These are phyloP conservation scores for Gigaspora rosea DNA, from an alignment of 192 early-diverging fungal species.

Conservation along the genomic window DNA sequence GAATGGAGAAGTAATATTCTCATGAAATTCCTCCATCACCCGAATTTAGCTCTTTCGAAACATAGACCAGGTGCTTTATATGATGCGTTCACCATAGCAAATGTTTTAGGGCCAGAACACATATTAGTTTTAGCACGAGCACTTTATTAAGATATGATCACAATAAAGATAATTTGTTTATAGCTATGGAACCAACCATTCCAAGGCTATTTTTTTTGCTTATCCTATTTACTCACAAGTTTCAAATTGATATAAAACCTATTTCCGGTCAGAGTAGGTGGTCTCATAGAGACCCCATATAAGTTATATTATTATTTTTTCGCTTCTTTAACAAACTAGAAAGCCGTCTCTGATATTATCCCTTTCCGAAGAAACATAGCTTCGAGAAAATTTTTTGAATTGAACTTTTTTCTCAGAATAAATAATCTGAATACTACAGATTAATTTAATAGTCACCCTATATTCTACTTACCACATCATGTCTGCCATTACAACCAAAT, in stretches of 20 bases:
- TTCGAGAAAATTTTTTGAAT: not conserved
- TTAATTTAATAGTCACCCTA: not conserved
- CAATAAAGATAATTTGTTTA: not conserved
- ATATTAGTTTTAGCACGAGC: too few species aligned
- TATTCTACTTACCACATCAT: constrained; percentile 15
- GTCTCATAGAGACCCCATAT: not conserved
- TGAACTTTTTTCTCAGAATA: not conserved
- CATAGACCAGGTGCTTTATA: too few species aligned
- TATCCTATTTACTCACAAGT: not conserved
- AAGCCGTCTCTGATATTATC: not conserved
- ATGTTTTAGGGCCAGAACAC: too few species aligned
- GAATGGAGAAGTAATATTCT: too few species aligned
- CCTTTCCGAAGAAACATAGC: not conserved
- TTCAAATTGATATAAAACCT: not conserved
- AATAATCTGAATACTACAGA: not conserved
- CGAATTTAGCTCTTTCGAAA: too few species aligned
- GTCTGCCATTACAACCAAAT: constrained; percentile 16
- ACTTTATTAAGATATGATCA: too few species aligned
- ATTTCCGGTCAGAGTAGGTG: not conserved
- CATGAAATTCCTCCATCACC: too few species aligned
- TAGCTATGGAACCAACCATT: not conserved
- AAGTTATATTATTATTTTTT: constrained; percentile 1
- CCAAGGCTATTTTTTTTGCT: not conserved
- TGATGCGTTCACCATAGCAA: too few species aligned
- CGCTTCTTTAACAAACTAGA: not conserved